A percentile compares a stretch with the other conserved stretches of the same genome.
These are phyloP conservation scores for Spiromastix sp. DNA, from an alignment of 2,329 filamentous ascomycete species.

Conservation along the genomic window DNA sequence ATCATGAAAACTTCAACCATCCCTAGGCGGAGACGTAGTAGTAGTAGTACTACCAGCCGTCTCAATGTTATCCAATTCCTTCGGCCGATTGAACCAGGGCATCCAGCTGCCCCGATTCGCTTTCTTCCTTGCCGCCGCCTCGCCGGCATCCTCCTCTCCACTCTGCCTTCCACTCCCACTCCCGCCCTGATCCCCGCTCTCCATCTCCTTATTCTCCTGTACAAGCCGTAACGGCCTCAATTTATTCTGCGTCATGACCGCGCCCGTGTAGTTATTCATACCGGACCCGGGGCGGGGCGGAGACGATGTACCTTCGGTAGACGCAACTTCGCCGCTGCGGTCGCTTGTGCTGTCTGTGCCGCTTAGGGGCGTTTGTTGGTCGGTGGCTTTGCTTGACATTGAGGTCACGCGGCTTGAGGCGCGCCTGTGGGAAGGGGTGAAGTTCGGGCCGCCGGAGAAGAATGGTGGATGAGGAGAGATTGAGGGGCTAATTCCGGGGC, in stretches of 20 bases:
- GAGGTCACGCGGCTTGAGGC: slow-evolving; percentile 43
- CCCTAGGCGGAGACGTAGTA: too few relatives aligned
- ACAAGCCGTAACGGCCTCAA: slow-evolving; percentile 78
- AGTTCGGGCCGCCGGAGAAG: slow-evolving; percentile 30
- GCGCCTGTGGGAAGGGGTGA: slow-evolving; percentile 39
- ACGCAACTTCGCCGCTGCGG: slow-evolving; percentile 33
- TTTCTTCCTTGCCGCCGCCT: slow-evolving; percentile 35
- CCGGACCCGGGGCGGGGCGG: slow-evolving; percentile 56
- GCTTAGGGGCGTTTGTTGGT: slow-evolving; percentile 48
- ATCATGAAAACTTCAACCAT: too few relatives aligned
- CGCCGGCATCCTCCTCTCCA: slow-evolving; percentile 34
- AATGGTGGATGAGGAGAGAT: slow-evolving; percentile 29
- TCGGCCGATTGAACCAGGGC: slow-evolving; percentile 34
- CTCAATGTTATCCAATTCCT: too few relatives aligned
- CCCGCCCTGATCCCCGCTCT: slow-evolving; percentile 29
- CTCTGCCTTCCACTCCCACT: slow-evolving; percentile 28
- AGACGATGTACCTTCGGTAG: slow-evolving; percentile 37
- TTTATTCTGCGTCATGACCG: slow-evolving; percentile 57
- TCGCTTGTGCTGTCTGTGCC: slow-evolving; percentile 55
- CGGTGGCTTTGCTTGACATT: slow-evolving; percentile 36
- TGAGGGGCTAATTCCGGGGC: slow-evolving; percentile 43
- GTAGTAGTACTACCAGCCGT: too few relatives aligned
- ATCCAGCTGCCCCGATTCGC: slow-evolving; percentile 39
- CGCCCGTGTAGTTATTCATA: slow-evolving; percentile 57
- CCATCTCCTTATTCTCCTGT: slow-evolving; percentile 55